Base-by-base conservation (phyloP, 805 yeast genomes). In the Candida morakotiae region DNA sequence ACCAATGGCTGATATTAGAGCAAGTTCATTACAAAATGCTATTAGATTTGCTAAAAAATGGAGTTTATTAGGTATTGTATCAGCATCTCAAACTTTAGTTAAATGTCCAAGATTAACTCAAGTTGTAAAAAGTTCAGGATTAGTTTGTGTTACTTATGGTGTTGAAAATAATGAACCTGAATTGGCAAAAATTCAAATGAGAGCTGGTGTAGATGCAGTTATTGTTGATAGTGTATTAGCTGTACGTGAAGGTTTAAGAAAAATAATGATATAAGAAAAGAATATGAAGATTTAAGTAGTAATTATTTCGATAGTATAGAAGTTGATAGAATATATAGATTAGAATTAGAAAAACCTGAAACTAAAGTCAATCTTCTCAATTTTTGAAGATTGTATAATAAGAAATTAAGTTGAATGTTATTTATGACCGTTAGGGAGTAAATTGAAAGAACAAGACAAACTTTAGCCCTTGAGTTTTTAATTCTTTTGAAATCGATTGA, bases 171-270 rank as follows among this genome's bases (percentile, higher is more conserved):
- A 91, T 51, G 79, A 78, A 24, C 96, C 97, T 0, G 87, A 77
- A 40, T 79, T 80, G 43, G 88, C 95, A 20, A 80, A 79, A 47
- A 66, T 84, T 40, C 96, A 91, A 59, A 82, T 91, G 82, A 79
- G 78, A 45, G 89, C 94, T 3, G 98, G 97, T 7, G 96, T 91
- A 9, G 98, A 91, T 68, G 98, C 98, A 0, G 97, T 91, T n/a
- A 91, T 91, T 62, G 97, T 87, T 3, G 98, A 91, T 60, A 81
- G 86, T 38, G 98, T 91, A 2, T 69, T 89, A 52, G 96, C 96
- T 0, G 94, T 89, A 11, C 72, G 95, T 54, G 83, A 83, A 49
- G 96, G 86, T 6, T 69, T 88, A 43, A 75, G 71, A 40, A 31
- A 32, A 13, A 32, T 8, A 32, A 24, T 19, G 29, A 32, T 13